Evolutionary conservation across 2,329 filamentous ascomycete species (phyloP), one percentile per base, ranked within the genome.

Genomic region (Didymellaceae sp.): DNA sequence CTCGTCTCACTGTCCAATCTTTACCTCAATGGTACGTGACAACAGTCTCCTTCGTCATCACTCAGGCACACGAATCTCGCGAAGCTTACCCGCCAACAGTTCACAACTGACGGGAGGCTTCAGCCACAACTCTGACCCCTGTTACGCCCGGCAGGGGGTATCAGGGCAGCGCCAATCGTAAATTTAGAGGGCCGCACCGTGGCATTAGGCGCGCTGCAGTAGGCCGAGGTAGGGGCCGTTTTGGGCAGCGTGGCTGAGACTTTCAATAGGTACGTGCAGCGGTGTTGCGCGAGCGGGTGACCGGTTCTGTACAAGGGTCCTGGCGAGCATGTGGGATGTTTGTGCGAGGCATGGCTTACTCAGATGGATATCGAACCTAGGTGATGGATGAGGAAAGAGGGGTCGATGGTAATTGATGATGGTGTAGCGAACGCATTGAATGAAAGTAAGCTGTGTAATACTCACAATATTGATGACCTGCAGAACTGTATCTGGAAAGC

Each of bases 181-280:
- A 46, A 52, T 32, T 42, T 46, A 28, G 38, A 38, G 22, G 32
- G 32, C 32, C 37, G 38, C 37, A 17, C 20, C 25, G 37, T n/a
- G 21, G 11, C 21, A 16, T 24, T 25, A 38, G 43, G 34, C 34
- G 31, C 21, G 37, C 47, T 45, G 47, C 47, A 35, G 11, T 24
- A 51, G 30, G 21, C 41, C 41, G 30, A 51, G 20, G 31, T 24
- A 31, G 24, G 31, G 37, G 18, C 41, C 35, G 31, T 32, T 41
- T 37, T 6, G 30, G 25, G 41, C 42, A 21, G 32, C 16, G 32
- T 46, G 48, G 48, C 48, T 46, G 31, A 52, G 48, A 52, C 48
- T 32, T 46, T 52, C 48, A 25, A 52, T 46, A 52, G 48, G 48
- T 52, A 46, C 48, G 42, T 52, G 48, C 48, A 46, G 42, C 45